Evolutionary conservation across 805 yeast genomes (phyloP), one percentile per base, ranked within the genome.

Genomic region (Spathaspora arborariae): DNA sequence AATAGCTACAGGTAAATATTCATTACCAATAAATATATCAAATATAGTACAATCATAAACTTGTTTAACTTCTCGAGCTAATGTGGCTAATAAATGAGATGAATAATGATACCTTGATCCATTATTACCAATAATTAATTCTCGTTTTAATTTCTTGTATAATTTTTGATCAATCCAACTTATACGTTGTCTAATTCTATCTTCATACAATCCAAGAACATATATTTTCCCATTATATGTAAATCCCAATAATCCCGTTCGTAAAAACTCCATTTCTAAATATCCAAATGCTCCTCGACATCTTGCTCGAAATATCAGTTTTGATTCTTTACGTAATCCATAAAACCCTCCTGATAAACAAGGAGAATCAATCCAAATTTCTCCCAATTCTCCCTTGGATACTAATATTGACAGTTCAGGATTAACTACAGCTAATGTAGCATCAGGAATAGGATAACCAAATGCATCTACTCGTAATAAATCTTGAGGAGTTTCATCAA

Each of bases 311-410:
- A 89, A 89, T 2, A 88, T 84, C 50, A 74, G 76, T 48, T 80
- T 82, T 0, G 95, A 85, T 39, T 86, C 76, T 39, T 68, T 69
- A 26, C 88, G 43, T 68, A 80, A 20, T 67, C 82, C 91, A 84
- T 90, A 89, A 58, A 86, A 88, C 0, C 96, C 96, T 13, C 96
- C 97, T 2, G 96, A 84, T 5, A 94, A 67, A 50, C 95, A 86
- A 1, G 92, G 92, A 38, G 95, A 85, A 57, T 91, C 97, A n/a
- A 94, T 87, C 98, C 98, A 94, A 27, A 94, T 84, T 63, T 94
- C 99, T 21, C 99, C 99, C 13, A 94, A 88, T 51, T 85, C 88
- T 57, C 87, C 79, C 41, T 78, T 84, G 2, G 82, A 81, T 4
- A 88, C 86, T 15, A 94, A 68, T 2, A 83, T 71, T 33, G 84